A percentile compares a stretch with the other conserved stretches of the same genome.
Conservation (phyloP, 192 early-diverging fungal genomes). For the Podila horticola region DNA sequence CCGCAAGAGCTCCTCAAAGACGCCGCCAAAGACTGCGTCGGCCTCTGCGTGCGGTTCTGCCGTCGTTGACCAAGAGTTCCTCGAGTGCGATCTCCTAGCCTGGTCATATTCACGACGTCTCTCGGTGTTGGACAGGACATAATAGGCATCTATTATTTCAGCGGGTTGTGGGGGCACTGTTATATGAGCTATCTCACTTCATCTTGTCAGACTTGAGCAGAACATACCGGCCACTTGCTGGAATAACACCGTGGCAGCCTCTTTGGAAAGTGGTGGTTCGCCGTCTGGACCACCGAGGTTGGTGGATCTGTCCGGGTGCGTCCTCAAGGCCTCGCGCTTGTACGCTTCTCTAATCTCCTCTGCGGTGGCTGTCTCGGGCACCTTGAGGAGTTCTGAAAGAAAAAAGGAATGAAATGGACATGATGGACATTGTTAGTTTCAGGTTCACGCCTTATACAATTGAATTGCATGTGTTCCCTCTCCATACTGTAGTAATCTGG, state of each 20-base stretch:
- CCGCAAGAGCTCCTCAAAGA: conserved; percentile 86
- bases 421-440: background rate
- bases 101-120: conserved; percentile 66
- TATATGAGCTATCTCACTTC: background rate
- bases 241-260: conserved; percentile 60
- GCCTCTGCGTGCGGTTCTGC: conserved; percentile 60
- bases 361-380: conserved; percentile 65
- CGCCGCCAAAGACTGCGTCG: conserved; percentile 73
- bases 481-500: conserved; percentile 71
- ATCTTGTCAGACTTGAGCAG: background rate
- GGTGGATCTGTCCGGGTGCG: conserved; percentile 75
- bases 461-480: too few species aligned
- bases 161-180: background rate
- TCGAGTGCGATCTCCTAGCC: conserved; percentile 17
- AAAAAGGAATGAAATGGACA: too few species aligned
- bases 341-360: conserved; percentile 84
- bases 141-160: conserved; percentile 71
- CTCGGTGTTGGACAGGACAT: conserved; percentile 66
- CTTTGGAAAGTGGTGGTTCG: conserved; percentile 34
- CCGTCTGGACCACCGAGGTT: conserved; percentile 60
- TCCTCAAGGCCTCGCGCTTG: conserved; percentile 75
- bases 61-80: conserved; percentile 11
- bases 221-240: conserved; percentile 69
- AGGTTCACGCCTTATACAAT: background rate
- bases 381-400: conserved; percentile 58